Percentiles rank a stretch among this genome's conserved stretches.
These are phyloP conservation scores for Coemansia sp. DNA, from an alignment of 371 early-diverging fungal genomes.

Conservation along the genomic window DNA sequence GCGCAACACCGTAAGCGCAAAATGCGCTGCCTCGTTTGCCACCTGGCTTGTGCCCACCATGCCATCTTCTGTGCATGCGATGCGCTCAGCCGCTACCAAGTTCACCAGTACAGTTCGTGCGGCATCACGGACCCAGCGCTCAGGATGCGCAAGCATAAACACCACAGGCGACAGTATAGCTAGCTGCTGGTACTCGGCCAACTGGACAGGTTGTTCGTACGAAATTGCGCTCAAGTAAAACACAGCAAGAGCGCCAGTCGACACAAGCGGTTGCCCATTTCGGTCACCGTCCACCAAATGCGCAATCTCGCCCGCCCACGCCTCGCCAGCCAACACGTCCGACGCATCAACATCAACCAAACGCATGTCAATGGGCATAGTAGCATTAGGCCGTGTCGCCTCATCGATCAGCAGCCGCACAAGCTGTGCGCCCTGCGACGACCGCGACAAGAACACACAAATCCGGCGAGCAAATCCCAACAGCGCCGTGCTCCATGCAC, in stretches of 20 bases:
- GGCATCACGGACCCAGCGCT: constrained; percentile 40
- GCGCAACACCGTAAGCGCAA: constrained; percentile 30
- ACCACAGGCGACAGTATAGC: constrained; percentile 29
- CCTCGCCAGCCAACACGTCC: constrained; percentile 19
- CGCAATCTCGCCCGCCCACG: constrained; percentile 31
- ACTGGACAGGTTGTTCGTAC: constrained; percentile 27
- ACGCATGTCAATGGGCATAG: constrained; percentile 14
- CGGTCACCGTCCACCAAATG: constrained; percentile 5
- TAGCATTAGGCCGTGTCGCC: constrained; percentile 20
- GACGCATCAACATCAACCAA: neutral
- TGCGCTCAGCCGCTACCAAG: constrained; percentile 53
- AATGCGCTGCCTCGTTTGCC: constrained; percentile 37
- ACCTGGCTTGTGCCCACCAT: neutral
- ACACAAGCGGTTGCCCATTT: constrained; percentile 10
- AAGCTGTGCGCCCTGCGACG: constrained; percentile 29
- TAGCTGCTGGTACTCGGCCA: constrained; percentile 20
- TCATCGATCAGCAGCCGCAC: constrained; percentile 27
- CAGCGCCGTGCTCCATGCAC: constrained; percentile 25
- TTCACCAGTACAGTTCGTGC: constrained; percentile 77
- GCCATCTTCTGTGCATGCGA: constrained; percentile 6
- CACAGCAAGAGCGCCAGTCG: constrained; percentile 34
- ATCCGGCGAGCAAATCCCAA: constrained; percentile 25
- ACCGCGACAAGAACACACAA: constrained; percentile 30
- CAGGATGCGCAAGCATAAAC: constrained; percentile 38
- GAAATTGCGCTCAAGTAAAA: constrained; percentile 44